Percentiles rank a stretch among this genome's conserved stretches.
Conservation (phyloP, 176 grass and related monocot genomes). For the Alopecurus myosuroides region DNA sequence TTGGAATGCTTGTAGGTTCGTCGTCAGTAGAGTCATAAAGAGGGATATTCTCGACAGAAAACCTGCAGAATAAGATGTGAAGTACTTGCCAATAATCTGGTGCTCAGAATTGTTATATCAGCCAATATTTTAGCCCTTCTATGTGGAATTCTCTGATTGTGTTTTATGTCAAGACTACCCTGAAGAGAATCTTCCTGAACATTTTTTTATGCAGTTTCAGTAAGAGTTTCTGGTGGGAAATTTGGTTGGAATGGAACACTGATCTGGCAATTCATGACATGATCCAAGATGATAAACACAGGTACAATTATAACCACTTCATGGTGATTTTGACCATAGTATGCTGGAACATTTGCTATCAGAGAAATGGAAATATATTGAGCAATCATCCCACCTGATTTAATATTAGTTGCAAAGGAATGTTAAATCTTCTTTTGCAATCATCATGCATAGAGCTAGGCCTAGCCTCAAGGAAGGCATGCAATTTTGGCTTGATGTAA, state of each 20-base stretch:
- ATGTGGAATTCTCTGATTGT: not conserved
- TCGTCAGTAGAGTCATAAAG: conserved; percentile 98
- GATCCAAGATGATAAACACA: not conserved
- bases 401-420: not conserved
- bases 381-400: not conserved
- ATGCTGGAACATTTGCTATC: not conserved
- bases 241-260: not conserved
- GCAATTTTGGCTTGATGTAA: not conserved
- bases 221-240: not conserved
- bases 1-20: conserved; percentile 56
- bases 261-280: not conserved
- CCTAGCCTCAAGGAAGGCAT: not conserved
- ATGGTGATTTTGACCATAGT: not conserved
- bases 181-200: not conserved
- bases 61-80: conserved; percentile 49
- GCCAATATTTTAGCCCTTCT: not conserved
- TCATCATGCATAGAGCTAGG: not conserved
- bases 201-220: not conserved
- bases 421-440: not conserved
- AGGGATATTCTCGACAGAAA: conserved; percentile 97
- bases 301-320: not conserved
- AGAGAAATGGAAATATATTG: not conserved
- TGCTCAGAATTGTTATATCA: not conserved
- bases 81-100: not conserved
- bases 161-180: not conserved